phyloP scores from a whole-genome alignment of 768 basidiomycete species.

The Zangia roseola region DNA sequence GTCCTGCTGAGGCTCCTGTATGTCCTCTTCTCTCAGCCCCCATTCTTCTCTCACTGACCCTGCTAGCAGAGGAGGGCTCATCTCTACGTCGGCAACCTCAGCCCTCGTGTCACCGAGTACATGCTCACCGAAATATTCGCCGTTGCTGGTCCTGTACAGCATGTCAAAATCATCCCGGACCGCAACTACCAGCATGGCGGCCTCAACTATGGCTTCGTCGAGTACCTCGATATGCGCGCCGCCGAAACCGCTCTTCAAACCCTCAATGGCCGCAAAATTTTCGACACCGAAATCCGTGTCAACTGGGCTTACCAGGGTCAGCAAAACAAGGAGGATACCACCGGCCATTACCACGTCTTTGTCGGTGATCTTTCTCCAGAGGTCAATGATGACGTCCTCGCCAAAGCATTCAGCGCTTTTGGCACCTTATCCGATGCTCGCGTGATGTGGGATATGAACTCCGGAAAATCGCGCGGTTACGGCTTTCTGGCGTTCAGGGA shows the following conservation, averaged over 20 bases:
- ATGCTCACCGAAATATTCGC: slow-evolving; percentile 99
- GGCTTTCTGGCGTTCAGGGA: slow-evolving; percentile 99
- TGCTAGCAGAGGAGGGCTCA: slow-evolving; percentile 79
- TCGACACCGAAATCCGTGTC: slow-evolving; percentile 98
- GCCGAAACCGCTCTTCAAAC: slow-evolving; percentile 99
- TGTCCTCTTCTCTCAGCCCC: slow-evolving; percentile 29
- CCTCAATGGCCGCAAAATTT: slow-evolving; percentile 98
- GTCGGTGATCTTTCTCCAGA: slow-evolving; percentile 99
- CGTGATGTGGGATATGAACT: slow-evolving; percentile 99
- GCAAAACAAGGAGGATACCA: slow-evolving; percentile 98
- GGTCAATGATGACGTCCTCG: slow-evolving; percentile 96
- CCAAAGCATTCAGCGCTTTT: slow-evolving; percentile 96
- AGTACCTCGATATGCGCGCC: slow-evolving; percentile 98
- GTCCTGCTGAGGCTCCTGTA: slow-evolving; percentile 76
- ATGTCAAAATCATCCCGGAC: slow-evolving; percentile 99
- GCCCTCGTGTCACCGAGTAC: slow-evolving; percentile 96
- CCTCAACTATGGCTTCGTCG: slow-evolving; percentile 99
- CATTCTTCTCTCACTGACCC: not conserved
- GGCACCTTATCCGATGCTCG: slow-evolving; percentile 95
- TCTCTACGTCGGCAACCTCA: slow-evolving; percentile 98
- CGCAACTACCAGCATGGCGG: slow-evolving; percentile 99
- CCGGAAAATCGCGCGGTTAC: slow-evolving; percentile 96
- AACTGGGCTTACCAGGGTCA: slow-evolving; percentile 99
- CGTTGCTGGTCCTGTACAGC: slow-evolving; percentile 94
- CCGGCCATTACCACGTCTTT: slow-evolving; percentile 96